Percentiles rank a stretch among this genome's conserved stretches.
These are phyloP conservation scores for Penicillium sp. DNA, from an alignment of 2,329 filamentous ascomycete genomes.

Conservation along the genomic window DNA sequence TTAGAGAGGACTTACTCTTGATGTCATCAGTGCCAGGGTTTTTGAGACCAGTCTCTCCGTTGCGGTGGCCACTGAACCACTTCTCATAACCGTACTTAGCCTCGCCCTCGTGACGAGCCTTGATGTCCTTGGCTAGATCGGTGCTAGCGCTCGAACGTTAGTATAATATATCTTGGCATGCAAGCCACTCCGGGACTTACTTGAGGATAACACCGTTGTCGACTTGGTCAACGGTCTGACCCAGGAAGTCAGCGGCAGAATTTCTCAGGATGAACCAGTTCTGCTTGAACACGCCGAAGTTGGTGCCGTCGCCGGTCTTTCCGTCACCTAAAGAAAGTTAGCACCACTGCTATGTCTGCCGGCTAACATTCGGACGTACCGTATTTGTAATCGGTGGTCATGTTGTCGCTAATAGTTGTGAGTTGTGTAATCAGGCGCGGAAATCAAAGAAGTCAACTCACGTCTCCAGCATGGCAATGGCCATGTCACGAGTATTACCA, in stretches of 20 bases:
- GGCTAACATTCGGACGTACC: conserved; percentile 6
- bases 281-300: conserved; percentile 30
- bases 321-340: conserved; percentile 18
- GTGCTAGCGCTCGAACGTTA: conserved; percentile 3
- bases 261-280: conserved; percentile 26
- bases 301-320: conserved; percentile 23
- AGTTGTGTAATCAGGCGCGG: neutral
- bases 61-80: conserved; percentile 21
- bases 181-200: conserved; percentile 5
- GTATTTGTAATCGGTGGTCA: conserved; percentile 20
- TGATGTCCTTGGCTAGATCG: conserved; percentile 15
- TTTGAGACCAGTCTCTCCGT: conserved; percentile 15
- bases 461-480: conserved; percentile 24
- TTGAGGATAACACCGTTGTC: conserved; percentile 24
- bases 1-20: conserved; percentile 7
- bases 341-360: no score
- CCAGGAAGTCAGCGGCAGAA: conserved; percentile 21
- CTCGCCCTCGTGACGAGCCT: conserved; percentile 20
- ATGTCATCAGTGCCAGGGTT: conserved; percentile 20
- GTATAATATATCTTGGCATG: neutral
- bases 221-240: conserved; percentile 15
- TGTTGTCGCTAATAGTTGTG: conserved; percentile 10
- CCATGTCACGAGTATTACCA: conserved; percentile 19
- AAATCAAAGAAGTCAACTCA: neutral
- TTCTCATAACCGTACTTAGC: conserved; percentile 16